A percentile compares a stretch with the other conserved stretches of the same genome.
phyloP scores from a whole-genome alignment of 305 asterid genomes.

The Fraxinus ornus region DNA sequence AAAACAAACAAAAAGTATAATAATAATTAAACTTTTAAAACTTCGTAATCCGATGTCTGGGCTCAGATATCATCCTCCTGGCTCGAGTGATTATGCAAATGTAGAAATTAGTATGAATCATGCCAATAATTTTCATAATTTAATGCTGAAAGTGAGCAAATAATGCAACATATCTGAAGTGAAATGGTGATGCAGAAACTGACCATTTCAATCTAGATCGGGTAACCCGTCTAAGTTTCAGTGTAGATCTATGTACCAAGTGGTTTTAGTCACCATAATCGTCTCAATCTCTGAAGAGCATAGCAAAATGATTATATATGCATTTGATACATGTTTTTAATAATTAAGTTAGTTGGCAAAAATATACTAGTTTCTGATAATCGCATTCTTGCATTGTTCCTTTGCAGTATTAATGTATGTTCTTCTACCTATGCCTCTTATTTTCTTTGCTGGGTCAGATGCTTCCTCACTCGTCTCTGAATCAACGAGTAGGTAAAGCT shows the following conservation, averaged over 20 bases:
- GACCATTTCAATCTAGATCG: not conserved
- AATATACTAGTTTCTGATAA: conserved; percentile 15
- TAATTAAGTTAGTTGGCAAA: not conserved
- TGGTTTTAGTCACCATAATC: not conserved
- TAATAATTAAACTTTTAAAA: not conserved
- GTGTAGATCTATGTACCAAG: not conserved
- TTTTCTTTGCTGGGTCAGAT: conserved; percentile 82
- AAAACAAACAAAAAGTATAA: not conserved
- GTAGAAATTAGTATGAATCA: not conserved
- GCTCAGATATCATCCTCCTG: not conserved
- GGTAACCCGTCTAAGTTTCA: not conserved
- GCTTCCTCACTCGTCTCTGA: conserved; percentile 62
- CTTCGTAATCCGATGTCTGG: not conserved
- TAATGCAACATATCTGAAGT: not conserved
- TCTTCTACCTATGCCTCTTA: conserved; percentile 84
- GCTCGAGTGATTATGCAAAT: not conserved
- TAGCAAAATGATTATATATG: not conserved
- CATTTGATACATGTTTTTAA: not conserved
- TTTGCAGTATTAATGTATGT: conserved; percentile 85
- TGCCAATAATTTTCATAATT: not conserved
- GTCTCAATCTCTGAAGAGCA: not conserved
- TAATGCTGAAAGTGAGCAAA: not conserved
- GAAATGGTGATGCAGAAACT: not conserved
- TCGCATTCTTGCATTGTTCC: conserved; percentile 19
- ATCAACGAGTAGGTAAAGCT: conserved; percentile 57